Evolutionary conservation across 495 filamentous ascomycete species (phyloP).

Genomic region (Daldinia loculata): DNA sequence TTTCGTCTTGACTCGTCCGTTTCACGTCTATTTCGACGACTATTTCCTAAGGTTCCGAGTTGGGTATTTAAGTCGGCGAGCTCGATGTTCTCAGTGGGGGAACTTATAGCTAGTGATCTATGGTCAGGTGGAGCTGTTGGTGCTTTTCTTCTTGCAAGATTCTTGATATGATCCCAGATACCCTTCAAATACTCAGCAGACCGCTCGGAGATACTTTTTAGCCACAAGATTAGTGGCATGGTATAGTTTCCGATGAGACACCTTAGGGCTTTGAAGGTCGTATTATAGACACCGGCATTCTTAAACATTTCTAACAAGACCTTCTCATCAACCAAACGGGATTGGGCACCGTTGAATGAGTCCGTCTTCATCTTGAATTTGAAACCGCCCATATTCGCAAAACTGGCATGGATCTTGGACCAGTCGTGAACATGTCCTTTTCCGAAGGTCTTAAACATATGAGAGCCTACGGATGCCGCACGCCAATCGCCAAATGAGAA

Average conservation of each 20-base stretch:
- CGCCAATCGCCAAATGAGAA: conserved; percentile 1
- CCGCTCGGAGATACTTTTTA: not conserved
- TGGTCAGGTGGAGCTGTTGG: not conserved
- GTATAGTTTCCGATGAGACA: not conserved
- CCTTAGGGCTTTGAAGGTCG: not conserved
- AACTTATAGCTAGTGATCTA: not conserved
- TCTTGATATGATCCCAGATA: not conserved
- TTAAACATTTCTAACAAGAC: not conserved
- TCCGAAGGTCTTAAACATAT: not conserved
- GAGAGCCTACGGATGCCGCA: not conserved
- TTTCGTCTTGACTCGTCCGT: not conserved
- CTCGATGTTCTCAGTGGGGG: not conserved
- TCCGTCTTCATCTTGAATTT: not conserved
- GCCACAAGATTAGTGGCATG: too few species aligned
- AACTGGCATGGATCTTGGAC: not conserved
- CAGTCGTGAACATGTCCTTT: not conserved
- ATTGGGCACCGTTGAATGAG: not conserved
- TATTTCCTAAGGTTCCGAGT: not conserved
- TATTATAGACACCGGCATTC: not conserved
- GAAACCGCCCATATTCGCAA: not conserved
- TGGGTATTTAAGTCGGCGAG: not conserved
- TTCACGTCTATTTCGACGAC: not conserved
- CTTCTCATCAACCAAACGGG: not conserved
- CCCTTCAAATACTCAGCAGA: not conserved
- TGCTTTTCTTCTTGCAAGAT: not conserved